Evolutionary conservation across 2,329 filamentous ascomycete species (phyloP), one percentile per base, ranked within the genome.

Genomic region (Penicillium griseofulvum): DNA sequence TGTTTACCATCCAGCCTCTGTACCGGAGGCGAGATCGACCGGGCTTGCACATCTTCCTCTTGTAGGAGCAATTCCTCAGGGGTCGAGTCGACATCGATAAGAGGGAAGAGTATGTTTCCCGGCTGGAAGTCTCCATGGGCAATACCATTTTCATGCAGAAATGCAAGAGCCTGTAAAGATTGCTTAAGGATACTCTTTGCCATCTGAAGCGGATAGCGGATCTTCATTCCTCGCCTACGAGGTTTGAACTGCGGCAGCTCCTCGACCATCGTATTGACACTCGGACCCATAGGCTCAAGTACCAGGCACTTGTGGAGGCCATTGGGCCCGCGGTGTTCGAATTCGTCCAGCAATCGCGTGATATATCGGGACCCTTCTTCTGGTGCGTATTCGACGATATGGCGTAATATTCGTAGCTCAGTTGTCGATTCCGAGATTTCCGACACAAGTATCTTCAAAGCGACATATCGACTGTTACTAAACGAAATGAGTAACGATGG

Each of bases 381-480:
- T 22, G 22, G 22, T 22, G 59, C 53, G 42, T 49, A 26, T 60
- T 61, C n/a, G 16, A 28, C 51, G 54, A 62, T 59, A 46, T 57
- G 55, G 53, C 38, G 62, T 57, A 59, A 51, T 9, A 52, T 56
- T 51, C 45, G 56, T 54, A 68, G 56, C 46, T 63, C 55, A 16
- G 52, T 57, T 22, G 22, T 22, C 28, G 42, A 54, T 49, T 34
- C 56, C 14, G 58, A 61, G 38, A 55, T 51, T 49, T 63, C 56
- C 7, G 75, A 63, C 38, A 68, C 46, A 49, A 64, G 49, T 29
- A 71, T 67, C 52, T 74, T 73, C 1, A 74, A 53, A 38, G 69
- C 60, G 55, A 74, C 66, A 59, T 71, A 69, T 56, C 59, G 19
- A 48, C 50, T 49, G 31, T 52, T 57, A 38, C 56, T 61, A 42